Evolutionary conservation across 2,329 filamentous ascomycete genomes (phyloP).

Genomic region (Colletotrichum euphorbiae): DNA sequence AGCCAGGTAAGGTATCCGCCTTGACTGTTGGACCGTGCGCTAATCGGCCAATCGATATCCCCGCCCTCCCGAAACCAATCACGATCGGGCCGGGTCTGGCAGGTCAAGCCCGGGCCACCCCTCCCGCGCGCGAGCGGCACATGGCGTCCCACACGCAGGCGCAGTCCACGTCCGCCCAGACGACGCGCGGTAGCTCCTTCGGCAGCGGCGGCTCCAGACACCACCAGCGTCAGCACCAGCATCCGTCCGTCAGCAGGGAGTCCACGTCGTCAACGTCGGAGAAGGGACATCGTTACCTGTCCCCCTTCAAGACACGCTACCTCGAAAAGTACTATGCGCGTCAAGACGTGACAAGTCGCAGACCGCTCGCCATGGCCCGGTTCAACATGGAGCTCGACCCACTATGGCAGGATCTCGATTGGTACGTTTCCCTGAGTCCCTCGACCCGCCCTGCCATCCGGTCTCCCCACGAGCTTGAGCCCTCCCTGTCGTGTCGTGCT

Average conservation of each 20-base stretch:
- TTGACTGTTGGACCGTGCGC: not conserved
- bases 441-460: constrained; percentile 19
- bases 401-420: constrained; percentile 81
- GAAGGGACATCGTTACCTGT: constrained; percentile 38
- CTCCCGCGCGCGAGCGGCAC: constrained; percentile 14
- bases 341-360: constrained; percentile 45
- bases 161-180: constrained; percentile 12
- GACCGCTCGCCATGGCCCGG: constrained; percentile 45
- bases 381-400: constrained; percentile 65
- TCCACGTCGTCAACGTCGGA: constrained; percentile 35
- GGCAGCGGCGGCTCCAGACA: constrained; percentile 1
- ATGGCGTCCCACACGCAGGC: constrained; percentile 33
- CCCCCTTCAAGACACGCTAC: constrained; percentile 41
- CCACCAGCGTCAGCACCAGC: constrained; percentile 10
- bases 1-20: not conserved
- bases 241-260: not conserved
- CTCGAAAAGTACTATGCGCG: constrained; percentile 42
- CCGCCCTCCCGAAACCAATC: constrained; percentile 23
- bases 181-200: constrained; percentile 25
- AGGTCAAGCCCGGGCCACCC: constrained; percentile 22
- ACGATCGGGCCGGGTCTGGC: constrained; percentile 6
- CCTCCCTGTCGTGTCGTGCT: constrained; percentile 5
- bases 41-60: constrained; percentile 26
- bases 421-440: constrained; percentile 62
- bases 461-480: not conserved